These are phyloP conservation scores for Cyberlindnera misumaiensis DNA, from an alignment of 805 yeast genomes.

Conservation along the genomic window DNA sequence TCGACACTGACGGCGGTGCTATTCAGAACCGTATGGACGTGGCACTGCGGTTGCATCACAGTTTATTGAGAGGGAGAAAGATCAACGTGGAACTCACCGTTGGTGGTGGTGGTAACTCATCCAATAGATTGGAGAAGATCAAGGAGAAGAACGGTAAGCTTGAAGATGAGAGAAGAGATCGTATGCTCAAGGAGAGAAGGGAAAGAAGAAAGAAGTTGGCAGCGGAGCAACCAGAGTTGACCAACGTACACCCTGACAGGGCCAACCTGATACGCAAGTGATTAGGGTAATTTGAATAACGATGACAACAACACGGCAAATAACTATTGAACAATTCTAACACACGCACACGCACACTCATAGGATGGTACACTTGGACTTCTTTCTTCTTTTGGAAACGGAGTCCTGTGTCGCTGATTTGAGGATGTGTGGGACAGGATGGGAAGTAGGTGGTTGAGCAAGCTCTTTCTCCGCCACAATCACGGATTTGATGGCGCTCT, in stretches of 20 bases:
- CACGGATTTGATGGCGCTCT: conserved; percentile 69
- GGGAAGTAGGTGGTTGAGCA: conserved; percentile 2
- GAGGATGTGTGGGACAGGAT: neutral
- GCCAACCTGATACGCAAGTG: conserved; percentile 24
- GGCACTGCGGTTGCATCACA: conserved; percentile 81
- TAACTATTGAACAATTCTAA: conserved; percentile 1
- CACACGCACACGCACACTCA: conserved; percentile 13
- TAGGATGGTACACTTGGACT: conserved; percentile 42
- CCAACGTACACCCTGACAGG: conserved; percentile 58
- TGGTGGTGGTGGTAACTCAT: conserved; percentile 95
- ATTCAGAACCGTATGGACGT: conserved; percentile 76
- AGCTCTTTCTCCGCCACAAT: conserved; percentile 25
- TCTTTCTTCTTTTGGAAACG: conserved; percentile 26
- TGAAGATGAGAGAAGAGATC: conserved; percentile 58
- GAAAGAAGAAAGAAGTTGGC: conserved; percentile 23
- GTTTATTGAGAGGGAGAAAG: conserved; percentile 59
- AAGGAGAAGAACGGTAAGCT: conserved; percentile 73
- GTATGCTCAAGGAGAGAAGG: conserved; percentile 42
- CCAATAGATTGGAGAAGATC: conserved; percentile 59
- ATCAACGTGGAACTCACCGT: conserved; percentile 95
- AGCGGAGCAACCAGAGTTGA: conserved; percentile 9
- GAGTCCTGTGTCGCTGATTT: neutral
- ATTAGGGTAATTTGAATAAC: neutral
- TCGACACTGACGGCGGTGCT: conserved; percentile 45
- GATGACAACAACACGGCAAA: neutral